A percentile compares a stretch with the other conserved stretches of the same genome.
phyloP scores from a whole-genome alignment of 768 basidiomycete genomes.

The Auricularia sp. region DNA sequence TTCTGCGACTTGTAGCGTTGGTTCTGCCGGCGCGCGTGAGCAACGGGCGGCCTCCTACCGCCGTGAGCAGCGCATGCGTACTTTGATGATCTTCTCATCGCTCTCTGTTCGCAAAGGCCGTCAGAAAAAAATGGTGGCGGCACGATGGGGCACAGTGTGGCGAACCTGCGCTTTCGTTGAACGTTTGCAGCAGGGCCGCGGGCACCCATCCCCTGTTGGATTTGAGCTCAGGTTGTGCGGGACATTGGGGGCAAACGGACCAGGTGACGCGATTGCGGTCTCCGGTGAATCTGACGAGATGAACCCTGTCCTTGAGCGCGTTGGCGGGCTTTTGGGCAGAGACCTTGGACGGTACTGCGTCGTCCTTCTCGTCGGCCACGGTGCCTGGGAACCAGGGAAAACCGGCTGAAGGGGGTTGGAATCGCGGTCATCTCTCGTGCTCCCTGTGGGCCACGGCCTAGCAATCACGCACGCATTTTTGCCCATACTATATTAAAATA shows the following conservation, averaged over 20 bases:
- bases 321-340: background rate
- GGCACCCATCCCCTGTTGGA: background rate
- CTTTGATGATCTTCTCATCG: background rate
- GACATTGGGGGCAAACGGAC: background rate
- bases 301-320: background rate
- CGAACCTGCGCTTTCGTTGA: constrained; percentile 1
- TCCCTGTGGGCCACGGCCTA: background rate
- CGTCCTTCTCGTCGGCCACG: background rate
- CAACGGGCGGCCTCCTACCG: background rate
- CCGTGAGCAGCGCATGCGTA: background rate
- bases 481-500: background rate
- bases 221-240: background rate
- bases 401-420: background rate
- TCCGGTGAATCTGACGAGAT: background rate
- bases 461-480: background rate
- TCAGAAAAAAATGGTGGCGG: background rate
- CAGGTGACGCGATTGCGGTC: background rate
- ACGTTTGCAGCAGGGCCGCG: background rate
- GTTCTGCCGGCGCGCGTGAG: background rate
- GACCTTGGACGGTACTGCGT: background rate
- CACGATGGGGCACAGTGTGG: background rate
- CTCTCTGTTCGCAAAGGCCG: background rate
- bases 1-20: background rate
- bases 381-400: background rate
- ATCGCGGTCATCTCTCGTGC: background rate